Base-by-base conservation (phyloP, 2,329 filamentous ascomycete genomes). In the Neonectria coccinea region DNA sequence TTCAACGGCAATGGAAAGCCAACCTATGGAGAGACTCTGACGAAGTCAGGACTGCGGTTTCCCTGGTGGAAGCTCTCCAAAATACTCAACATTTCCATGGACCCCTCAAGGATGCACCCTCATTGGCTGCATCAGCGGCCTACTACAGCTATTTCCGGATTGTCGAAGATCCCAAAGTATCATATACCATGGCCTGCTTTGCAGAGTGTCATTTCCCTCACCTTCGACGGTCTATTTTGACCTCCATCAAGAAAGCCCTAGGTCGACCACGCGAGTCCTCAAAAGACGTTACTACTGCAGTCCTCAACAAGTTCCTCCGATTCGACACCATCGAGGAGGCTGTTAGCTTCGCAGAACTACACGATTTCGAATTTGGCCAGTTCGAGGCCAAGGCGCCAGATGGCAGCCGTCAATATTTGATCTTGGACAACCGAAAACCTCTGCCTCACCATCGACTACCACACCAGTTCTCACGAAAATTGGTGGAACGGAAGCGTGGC, bases 321-420 rank as follows among this genome's bases (percentile, higher is more conserved):
- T 94, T 93, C 67, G 92, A 93, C 66, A 88, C 86, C 0, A 84
- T 90, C 60, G 78, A 86, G 33, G 88, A 93, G 62, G 90, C 92
- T 9, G 82, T 91, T 16, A 82, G 85, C 1, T 90, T 93, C 76
- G 88, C 88, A 0, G 83, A 87, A 69, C 77, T 84, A n/a, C 86
- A 89, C 62, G 82, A 82, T 9, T 79, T 90, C 31, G 78, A 82
- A 22, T 89, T 90, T 56, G 78, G 82, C 1, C 66, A 76, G 33
- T 76, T 77, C 29, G 73, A 75, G 8, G 72, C 78, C 3, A 64
- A 74, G 9, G 77, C 79, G 47, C 65, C 78, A 70, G 68, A 84
- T 68, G 60, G 77, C 65, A 69, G 77, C 66, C 59, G 77, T 65
- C 70, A 77, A 72, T 81, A 83, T 56, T 72, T 87, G 6, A 74